Evolutionary conservation across 257 asterid species (phyloP).

Genomic region (Salvia rosmarinus): DNA sequence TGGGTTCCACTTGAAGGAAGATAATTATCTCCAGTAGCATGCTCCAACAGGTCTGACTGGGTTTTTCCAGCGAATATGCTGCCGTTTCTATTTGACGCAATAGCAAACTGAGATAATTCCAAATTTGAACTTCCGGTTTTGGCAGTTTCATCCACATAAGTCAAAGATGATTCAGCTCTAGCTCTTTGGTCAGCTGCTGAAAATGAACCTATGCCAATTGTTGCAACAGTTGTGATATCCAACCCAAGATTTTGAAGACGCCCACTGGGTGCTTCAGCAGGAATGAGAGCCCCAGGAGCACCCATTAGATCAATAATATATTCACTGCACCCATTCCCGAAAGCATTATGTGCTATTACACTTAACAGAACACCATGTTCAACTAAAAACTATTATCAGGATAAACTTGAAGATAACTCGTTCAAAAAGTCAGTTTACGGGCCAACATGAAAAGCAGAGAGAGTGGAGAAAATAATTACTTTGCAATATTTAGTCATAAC

Average conservation of each 20-base stretch:
- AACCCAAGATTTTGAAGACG: constrained; percentile 64
- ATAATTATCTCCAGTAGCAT: constrained; percentile 44
- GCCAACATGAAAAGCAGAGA: constrained; percentile 24
- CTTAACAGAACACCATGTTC: constrained; percentile 6
- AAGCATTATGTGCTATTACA: constrained; percentile 18
- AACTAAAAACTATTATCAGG: neutral
- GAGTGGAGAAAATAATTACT: constrained; percentile 22
- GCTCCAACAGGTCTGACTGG: constrained; percentile 45
- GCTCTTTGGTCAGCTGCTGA: constrained; percentile 43
- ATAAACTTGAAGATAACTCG: neutral
- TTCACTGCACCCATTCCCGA: constrained; percentile 70
- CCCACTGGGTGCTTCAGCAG: constrained; percentile 79
- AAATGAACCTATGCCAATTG: constrained; percentile 44
- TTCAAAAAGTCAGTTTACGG: neutral
- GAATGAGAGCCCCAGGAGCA: constrained; percentile 98
- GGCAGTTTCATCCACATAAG: constrained; percentile 40
- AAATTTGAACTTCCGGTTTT: constrained; percentile 33
- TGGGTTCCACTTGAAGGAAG: constrained; percentile 39
- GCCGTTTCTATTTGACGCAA: constrained; percentile 37
- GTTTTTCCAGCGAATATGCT: constrained; percentile 35
- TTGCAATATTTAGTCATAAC: constrained; percentile 7
- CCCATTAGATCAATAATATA: constrained; percentile 98
- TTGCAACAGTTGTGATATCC: constrained; percentile 52
- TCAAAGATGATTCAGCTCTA: constrained; percentile 41
- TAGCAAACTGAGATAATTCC: constrained; percentile 41